Evolutionary conservation across 1,284 basidiomycete species (phyloP), one percentile per base, ranked within the genome.

Genomic region (Cryptococcus sp.): DNA sequence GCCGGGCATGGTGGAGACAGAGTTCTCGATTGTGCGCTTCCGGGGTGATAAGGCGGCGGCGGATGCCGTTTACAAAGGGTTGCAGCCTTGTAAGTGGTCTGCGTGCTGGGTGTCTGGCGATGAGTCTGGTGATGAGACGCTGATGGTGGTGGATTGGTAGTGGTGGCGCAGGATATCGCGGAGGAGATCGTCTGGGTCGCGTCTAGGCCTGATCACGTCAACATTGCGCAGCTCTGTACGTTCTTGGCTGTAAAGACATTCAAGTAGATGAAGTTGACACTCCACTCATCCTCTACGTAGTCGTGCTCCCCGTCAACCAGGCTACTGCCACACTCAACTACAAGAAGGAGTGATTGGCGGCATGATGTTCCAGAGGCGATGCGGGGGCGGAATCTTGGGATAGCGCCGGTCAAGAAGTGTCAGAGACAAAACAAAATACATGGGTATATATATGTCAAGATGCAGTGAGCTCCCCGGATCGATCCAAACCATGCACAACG

Each of bases 151-250:
- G n/a, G 8, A 3, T 46, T n/a, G 28, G 28, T 39, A 72, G 88
- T 92, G 70, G 82, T 83, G 2, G 87, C 87, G 9, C 81, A 86
- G 57, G 91, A 95, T 71, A 87, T 95, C 52, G 95, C 95, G 1
- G 94, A 98, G 77, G 92, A 98, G 77, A 95, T 99, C 68, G 92
- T 97, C 12, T 99, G 74, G 74, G 56, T 59, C 13, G 73, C 74
- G 3, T 69, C 67, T 3, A 60, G 74, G 47, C 68, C 70, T 12
- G 59, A 58, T n/a, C 70, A 72, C 53, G 70, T 72, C 53, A 66
- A 72, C 46, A 62, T 72, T 52, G 68, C 70, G 28, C 67, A 72
- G 55, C 53, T 72, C 23, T 67, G 72, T 72, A 42, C 64, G 71
- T 63, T 16, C 16, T 38, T 4, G 28, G 28, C 40, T 53, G 38